Evolutionary conservation across 371 early-diverging fungal species (phyloP).

Genomic region (Mucor circinelloides): DNA sequence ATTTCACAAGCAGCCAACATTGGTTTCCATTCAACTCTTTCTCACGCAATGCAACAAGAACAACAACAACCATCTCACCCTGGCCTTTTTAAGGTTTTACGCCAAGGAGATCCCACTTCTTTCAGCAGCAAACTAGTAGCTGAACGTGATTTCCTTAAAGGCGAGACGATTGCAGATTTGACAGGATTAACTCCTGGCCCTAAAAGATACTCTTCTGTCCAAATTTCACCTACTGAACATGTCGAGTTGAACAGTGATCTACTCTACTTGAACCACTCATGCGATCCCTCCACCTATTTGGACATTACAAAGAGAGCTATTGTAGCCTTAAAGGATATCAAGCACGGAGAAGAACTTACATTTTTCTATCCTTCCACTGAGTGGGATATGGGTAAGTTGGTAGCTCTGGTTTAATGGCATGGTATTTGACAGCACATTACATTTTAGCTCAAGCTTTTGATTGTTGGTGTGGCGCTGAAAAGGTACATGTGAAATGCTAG

Average conservation of each 20-base stretch:
- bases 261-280: constrained; percentile 56
- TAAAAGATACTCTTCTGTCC: constrained; percentile 69
- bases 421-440: too few relatives aligned
- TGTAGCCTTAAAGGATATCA: constrained; percentile 59
- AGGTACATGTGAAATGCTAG: constrained; percentile 1
- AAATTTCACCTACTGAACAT: constrained; percentile 61
- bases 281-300: constrained; percentile 62
- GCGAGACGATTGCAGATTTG: constrained; percentile 56
- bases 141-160: constrained; percentile 50
- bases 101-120: constrained; percentile 52
- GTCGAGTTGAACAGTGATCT: constrained; percentile 75
- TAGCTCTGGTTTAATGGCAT: too few relatives aligned
- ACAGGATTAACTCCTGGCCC: constrained; percentile 56
- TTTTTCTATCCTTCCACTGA: constrained; percentile 87
- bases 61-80: constrained; percentile 47
- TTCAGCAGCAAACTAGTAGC: constrained; percentile 61
- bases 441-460: constrained; percentile 22
- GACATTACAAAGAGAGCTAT: constrained; percentile 56
- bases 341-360: constrained; percentile 69
- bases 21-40: neutral
- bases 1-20: too few relatives aligned
- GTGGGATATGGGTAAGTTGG: constrained; percentile 75
- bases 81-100: constrained; percentile 52
- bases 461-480: constrained; percentile 20
- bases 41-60: constrained; percentile 1